Evolutionary conservation across 345 rosid species (phyloP).

Genomic region (Erysimum cheiranthoides): DNA sequence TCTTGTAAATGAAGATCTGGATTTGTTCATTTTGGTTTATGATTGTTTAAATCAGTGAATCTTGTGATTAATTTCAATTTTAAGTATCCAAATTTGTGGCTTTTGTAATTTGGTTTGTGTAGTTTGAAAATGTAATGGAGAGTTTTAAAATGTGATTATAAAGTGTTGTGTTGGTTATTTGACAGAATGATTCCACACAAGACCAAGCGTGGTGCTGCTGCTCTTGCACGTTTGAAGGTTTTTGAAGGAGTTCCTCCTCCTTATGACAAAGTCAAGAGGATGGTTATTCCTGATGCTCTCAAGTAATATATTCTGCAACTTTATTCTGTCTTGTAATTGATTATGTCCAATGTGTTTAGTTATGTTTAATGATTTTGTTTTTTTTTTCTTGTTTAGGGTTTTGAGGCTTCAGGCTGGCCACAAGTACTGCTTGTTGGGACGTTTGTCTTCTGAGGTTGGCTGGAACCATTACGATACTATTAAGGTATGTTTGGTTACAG

Average conservation of each 20-base stretch:
- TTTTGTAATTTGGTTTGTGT: too few relatives aligned
- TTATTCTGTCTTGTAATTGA: not conserved
- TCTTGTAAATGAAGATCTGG: conserved; percentile 6
- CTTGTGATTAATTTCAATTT: too few relatives aligned
- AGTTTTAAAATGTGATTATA: too few relatives aligned
- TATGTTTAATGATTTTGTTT: not conserved
- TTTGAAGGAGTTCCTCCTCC: conserved; percentile 87
- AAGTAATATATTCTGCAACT: conserved; percentile 48
- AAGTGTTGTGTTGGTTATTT: conserved; percentile 2
- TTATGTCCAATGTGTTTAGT: not conserved
- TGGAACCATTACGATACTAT: conserved; percentile 92
- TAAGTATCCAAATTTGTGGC: too few relatives aligned
- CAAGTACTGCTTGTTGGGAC: conserved; percentile 79
- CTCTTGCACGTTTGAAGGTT: conserved; percentile 77
- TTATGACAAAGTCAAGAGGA: conserved; percentile 79
- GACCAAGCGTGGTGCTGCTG: conserved; percentile 87
- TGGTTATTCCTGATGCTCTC: conserved; percentile 94
- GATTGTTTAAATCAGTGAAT: too few relatives aligned
- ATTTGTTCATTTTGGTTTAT: not conserved
- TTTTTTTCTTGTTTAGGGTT: conserved; percentile 56
- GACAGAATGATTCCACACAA: conserved; percentile 85
- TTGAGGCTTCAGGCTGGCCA: conserved; percentile 92
- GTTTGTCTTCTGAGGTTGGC: conserved; percentile 78
- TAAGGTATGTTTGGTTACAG: conserved; percentile 48
- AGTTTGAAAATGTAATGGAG: not conserved